Evolutionary conservation across 495 filamentous ascomycete genomes (phyloP), one percentile per base, ranked within the genome.

Genomic region (Daldinia caldariorum): DNA sequence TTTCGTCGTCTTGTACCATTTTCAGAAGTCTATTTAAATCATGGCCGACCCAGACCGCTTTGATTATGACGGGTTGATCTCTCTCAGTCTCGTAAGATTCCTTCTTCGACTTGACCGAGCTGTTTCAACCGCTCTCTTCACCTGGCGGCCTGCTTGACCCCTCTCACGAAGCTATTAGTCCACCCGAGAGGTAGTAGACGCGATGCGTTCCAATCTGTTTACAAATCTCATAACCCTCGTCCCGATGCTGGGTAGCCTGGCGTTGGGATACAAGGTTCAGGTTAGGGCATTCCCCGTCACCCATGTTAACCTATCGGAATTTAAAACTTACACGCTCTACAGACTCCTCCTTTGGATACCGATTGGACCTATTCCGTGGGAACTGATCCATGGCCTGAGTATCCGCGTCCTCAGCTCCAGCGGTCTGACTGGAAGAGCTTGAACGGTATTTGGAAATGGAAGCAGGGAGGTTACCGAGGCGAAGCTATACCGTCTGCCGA

Each of bases 401-500:
- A 91, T 77, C 89, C 89, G 8, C 85, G 89, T 8, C 89, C 89
- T 0, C 85, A 86, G 66, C 80, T 89, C 41, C 76, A 83, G 53
- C 83, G 89, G 1, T 78, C 84, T 4, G 70, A 83, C 18, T 91
- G 89, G 89, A 77, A 87, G 75, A 89, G 79, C 38, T 78, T 90
- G 35, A 90, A 91, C 70, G 89, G 89, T 0, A 80, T 91, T 14
- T 91, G 89, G 89, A 83, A 84, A n/a, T 90, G 87, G 67, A 81
- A 84, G 63, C 78, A 81, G 58, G 86, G 83, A 0, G 69, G 72
- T 0, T 70, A 74, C 49, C 65, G 78, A 6, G 76, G 78, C 31
- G 83, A 83, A 31, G 69, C 83, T 18, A 12, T 63, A 77, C 32
- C 70, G 13, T 31, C 61, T 14, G 60, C 39, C 12, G 20, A 37